Percentiles rank a stretch among this genome's conserved stretches.
phyloP scores from a whole-genome alignment of 2,329 filamentous ascomycete species.

The Fusarium circinatum region DNA sequence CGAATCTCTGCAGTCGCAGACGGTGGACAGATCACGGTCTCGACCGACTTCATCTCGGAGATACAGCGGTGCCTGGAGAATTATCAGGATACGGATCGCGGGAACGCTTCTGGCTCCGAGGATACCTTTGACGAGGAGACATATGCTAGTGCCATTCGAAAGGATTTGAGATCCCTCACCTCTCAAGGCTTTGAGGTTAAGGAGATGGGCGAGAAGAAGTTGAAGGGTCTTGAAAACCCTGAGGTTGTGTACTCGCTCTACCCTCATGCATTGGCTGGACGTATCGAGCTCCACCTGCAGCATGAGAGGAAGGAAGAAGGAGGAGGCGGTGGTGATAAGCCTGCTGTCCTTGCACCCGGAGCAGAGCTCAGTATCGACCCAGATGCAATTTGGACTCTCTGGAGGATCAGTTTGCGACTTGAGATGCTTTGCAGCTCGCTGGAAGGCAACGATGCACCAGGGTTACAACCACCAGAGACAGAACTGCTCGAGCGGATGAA shows the following conservation, averaged over 20 bases:
- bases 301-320: slow-evolving; percentile 57
- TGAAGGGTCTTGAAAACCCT: slow-evolving; percentile 97
- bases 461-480: slow-evolving; percentile 82
- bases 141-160: slow-evolving; percentile 80
- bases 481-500: slow-evolving; percentile 78
- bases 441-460: slow-evolving; percentile 73
- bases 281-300: slow-evolving; percentile 74
- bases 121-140: slow-evolving; percentile 77
- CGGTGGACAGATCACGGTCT: slow-evolving; percentile 96
- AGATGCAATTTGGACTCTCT: slow-evolving; percentile 87
- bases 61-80: slow-evolving; percentile 91
- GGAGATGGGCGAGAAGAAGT: slow-evolving; percentile 91
- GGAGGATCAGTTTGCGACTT: slow-evolving; percentile 86
- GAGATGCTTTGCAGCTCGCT: slow-evolving; percentile 93
- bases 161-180: slow-evolving; percentile 86
- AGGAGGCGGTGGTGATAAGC: slow-evolving; percentile 60
- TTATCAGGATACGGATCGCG: slow-evolving; percentile 85
- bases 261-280: slow-evolving; percentile 85
- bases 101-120: slow-evolving; percentile 74
- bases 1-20: slow-evolving; percentile 95
- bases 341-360: slow-evolving; percentile 69
- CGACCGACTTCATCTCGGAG: slow-evolving; percentile 95
- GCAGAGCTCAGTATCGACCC: slow-evolving; percentile 81
- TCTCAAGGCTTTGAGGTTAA: slow-evolving; percentile 97
- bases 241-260: slow-evolving; percentile 97